Percentiles rank a stretch among this genome's conserved stretches.
Conservation (phyloP, 2,329 filamentous ascomycete genomes). For the Calycina herbarum region DNA sequence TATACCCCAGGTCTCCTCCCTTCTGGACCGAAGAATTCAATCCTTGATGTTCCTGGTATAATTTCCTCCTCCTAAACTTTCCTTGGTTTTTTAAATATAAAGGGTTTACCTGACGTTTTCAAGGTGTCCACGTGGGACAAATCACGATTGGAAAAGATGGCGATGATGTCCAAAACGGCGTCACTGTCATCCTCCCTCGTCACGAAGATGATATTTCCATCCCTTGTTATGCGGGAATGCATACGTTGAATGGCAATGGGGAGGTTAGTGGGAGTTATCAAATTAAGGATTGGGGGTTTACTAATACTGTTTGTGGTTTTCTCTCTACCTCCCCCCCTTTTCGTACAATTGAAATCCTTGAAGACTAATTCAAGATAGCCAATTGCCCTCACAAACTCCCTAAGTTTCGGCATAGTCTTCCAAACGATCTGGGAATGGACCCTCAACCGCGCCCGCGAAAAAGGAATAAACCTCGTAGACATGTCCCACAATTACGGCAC, state of each 20-base stretch:
- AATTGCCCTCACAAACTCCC: slow-evolving; percentile 41
- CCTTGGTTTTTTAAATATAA: background rate
- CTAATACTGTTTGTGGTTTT: slow-evolving; percentile 29
- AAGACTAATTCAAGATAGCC: slow-evolving; percentile 20
- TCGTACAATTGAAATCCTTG: background rate
- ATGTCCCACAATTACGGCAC: slow-evolving; percentile 37
- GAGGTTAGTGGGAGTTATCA: slow-evolving; percentile 35
- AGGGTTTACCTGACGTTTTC: background rate
- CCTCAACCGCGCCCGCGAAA: slow-evolving; percentile 24
- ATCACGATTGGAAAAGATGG: slow-evolving; percentile 33
- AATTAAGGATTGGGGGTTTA: slow-evolving; percentile 36
- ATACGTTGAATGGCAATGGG: slow-evolving; percentile 36
- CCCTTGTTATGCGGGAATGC: slow-evolving; percentile 35
- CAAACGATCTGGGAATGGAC: slow-evolving; percentile 34
- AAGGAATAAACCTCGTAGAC: slow-evolving; percentile 21
- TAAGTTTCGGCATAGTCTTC: slow-evolving; percentile 40
- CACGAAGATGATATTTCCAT: slow-evolving; percentile 31
- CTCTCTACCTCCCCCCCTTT: background rate
- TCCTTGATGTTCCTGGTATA: slow-evolving; percentile 34
- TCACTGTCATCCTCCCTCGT: slow-evolving; percentile 36
- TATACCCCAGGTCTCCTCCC: slow-evolving; percentile 33
- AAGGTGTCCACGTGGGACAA: slow-evolving; percentile 36
- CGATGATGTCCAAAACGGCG: slow-evolving; percentile 31
- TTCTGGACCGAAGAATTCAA: slow-evolving; percentile 34
- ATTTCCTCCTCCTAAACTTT: background rate